Evolutionary conservation across 495 filamentous ascomycete species (phyloP).

Genomic region (Trichoderma asperelloides): DNA sequence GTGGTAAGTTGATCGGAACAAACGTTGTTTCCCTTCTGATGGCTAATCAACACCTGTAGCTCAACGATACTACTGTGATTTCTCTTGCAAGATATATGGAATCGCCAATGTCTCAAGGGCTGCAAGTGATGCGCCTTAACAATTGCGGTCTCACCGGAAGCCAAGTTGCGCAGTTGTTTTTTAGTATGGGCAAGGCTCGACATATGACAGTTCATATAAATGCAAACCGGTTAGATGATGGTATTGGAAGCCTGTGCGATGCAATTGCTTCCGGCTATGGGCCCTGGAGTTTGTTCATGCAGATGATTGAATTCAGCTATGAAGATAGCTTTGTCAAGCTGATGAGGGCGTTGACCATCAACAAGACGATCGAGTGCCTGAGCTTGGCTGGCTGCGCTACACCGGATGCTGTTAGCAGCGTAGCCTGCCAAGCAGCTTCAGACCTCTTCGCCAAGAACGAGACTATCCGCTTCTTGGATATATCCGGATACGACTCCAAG

Average conservation of each 20-base stretch:
- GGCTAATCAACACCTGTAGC: conserved; percentile 19
- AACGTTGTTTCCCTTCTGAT: neutral
- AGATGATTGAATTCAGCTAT: conserved; percentile 74
- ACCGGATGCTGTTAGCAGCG: conserved; percentile 63
- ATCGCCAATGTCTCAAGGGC: conserved; percentile 50
- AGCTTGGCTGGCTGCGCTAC: conserved; percentile 85
- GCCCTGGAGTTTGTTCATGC: conserved; percentile 67
- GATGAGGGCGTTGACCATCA: conserved; percentile 59
- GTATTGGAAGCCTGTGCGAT: conserved; percentile 56
- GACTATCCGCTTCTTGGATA: conserved; percentile 68
- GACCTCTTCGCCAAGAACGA: conserved; percentile 70
- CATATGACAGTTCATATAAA: conserved; percentile 71
- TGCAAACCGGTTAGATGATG: conserved; percentile 72
- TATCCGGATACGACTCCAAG: conserved; percentile 83
- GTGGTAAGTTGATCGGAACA: conserved; percentile 36
- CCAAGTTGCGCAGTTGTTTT: conserved; percentile 69
- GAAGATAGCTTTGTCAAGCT: conserved; percentile 69
- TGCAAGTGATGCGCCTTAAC: conserved; percentile 64
- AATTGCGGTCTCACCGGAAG: conserved; percentile 72
- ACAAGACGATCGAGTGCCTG: conserved; percentile 66
- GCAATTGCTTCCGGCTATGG: conserved; percentile 54
- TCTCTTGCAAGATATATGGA: conserved; percentile 57
- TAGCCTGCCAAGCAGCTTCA: conserved; percentile 66
- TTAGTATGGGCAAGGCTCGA: conserved; percentile 57
- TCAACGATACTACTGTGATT: conserved; percentile 46